Evolutionary conservation across 2,329 filamentous ascomycete species (phyloP).

Genomic region (Magnaporthales sp.): DNA sequence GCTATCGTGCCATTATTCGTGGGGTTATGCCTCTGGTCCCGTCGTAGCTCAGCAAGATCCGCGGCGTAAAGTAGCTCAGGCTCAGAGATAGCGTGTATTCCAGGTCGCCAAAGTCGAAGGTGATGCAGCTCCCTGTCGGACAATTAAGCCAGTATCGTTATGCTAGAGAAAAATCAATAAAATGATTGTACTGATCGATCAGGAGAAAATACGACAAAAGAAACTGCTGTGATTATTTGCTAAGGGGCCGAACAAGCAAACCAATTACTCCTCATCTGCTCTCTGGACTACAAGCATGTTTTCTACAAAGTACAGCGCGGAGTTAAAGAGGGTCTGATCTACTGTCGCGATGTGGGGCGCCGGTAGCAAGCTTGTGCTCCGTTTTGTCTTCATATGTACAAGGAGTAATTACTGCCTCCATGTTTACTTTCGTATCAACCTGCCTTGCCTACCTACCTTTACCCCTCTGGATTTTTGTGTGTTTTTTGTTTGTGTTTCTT

Average conservation of each 20-base stretch:
- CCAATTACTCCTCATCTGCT: background rate
- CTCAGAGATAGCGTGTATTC: background rate
- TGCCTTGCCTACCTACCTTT: too few relatives aligned
- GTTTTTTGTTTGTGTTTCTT: too few relatives aligned
- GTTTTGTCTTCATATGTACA: too few relatives aligned
- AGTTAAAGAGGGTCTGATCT: too few relatives aligned
- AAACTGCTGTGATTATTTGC: background rate
- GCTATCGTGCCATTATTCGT: conserved; percentile 4
- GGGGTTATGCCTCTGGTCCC: background rate
- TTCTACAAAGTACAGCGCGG: background rate
- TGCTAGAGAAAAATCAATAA: background rate
- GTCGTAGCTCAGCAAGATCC: background rate
- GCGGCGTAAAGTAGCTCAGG: background rate
- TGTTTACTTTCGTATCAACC: too few relatives aligned
- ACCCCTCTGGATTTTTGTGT: too few relatives aligned
- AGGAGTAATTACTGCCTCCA: too few relatives aligned
- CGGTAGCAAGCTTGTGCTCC: too few relatives aligned
- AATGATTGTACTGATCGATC: background rate
- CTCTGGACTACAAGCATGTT: background rate
- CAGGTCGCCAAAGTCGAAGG: background rate
- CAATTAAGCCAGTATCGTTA: background rate
- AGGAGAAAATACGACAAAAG: background rate
- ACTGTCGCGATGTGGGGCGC: too few relatives aligned
- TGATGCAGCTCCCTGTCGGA: background rate
- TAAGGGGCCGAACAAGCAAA: background rate